Evolutionary conservation across 176 grass and related monocot species (phyloP), one percentile per base, ranked within the genome.

Genomic region (Triticum timopheevii): DNA sequence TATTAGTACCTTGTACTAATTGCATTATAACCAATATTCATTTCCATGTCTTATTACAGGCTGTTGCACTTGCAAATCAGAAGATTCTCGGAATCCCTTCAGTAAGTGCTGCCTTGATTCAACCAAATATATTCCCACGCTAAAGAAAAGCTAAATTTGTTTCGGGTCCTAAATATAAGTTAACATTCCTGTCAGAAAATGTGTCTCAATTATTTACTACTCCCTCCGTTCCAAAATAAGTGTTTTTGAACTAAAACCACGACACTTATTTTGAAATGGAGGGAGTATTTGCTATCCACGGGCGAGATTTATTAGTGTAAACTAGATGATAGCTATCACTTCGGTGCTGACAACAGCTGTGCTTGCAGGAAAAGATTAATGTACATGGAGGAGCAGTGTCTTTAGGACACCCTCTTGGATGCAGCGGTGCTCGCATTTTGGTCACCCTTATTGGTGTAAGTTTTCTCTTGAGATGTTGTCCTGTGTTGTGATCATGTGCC

Each of bases 21-120:
- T 6, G 7, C 11, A 20, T 16, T 52, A 62, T 2, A 77, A 28
- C 28, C 20, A 86, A 82, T 50, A 45, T 72, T n/a, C 56, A 20
- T 85, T 82, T 36, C 31, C 73, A 31, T 16, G 78, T 79, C 2
- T 86, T 13, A 87, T 23, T 70, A 0, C 79, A 98, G 96, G 92
- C 90, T 82, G 96, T 98, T 82, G 96, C 96, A 52, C 96, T 98
- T 65, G 92, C 96, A 94, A 98, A 98, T 62, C 96, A 98, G 75
- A 98, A 98, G 84, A 90, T 98, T 95, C 93, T 98, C 0, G 87
- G 86, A 7, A 86, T 98, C 69, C 69, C 96, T 92, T 86, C 86
- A 58, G 96, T 98, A 87, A 94, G 96, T 90, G 20, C 17, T 25
- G 45, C 73, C 38, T 52, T 75, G 7, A 0, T 45, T 82, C 40